Conservation (phyloP, 371 early-diverging fungal species). For the Mortierella sp. region DNA sequence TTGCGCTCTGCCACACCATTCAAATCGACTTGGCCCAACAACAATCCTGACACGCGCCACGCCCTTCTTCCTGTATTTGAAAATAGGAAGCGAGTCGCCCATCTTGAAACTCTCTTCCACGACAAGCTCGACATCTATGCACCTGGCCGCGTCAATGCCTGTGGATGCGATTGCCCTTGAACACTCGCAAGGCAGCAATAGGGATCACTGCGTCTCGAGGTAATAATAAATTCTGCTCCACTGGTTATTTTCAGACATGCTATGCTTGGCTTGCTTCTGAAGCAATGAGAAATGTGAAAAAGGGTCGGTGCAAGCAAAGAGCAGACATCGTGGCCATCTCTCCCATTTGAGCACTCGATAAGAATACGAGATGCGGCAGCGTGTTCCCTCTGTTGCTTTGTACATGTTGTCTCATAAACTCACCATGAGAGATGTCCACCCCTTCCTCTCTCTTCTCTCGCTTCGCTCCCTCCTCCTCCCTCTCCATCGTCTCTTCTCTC, state of each 20-base stretch:
- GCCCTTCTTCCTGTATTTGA: neutral
- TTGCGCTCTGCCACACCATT: neutral
- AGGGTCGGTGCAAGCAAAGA: neutral
- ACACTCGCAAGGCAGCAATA: neutral
- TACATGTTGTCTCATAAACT: neutral
- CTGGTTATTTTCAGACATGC: neutral
- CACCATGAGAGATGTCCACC: neutral
- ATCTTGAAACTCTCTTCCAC: neutral
- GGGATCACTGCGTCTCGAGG: neutral
- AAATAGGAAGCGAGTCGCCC: neutral
- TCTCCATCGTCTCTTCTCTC: neutral
- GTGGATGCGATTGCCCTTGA: conserved; percentile 3
- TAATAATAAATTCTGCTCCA: neutral
- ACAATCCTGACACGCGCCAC: conserved; percentile 3
- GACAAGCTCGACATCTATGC: neutral
- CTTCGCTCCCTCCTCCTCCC: neutral
- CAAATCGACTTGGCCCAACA: neutral
- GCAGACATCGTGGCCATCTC: neutral
- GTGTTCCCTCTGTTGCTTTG: neutral
- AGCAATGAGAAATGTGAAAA: neutral
- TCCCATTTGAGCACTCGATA: neutral
- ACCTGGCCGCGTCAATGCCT: conserved; percentile 5
- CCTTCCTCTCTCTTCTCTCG: neutral
- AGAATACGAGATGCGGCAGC: neutral
- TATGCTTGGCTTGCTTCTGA: neutral